Evolutionary conservation across 2,329 filamentous ascomycete species (phyloP).

Genomic region (Pseudogymnoascus sp.): DNA sequence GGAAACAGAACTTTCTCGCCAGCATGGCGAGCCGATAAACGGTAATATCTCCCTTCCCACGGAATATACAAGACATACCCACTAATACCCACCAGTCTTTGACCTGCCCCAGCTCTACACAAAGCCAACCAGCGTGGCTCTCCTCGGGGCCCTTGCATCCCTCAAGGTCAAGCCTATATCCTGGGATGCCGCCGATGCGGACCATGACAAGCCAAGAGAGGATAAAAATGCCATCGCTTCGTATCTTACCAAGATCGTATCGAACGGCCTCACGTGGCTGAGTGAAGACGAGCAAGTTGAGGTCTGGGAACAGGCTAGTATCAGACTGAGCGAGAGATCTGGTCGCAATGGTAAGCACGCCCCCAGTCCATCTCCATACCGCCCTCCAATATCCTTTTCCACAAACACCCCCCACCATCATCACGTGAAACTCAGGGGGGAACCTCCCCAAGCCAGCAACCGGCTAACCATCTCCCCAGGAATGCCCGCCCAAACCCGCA

Average conservation of each 20-base stretch:
- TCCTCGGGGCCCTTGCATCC: slow-evolving; percentile 58
- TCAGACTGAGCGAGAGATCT: slow-evolving; percentile 74
- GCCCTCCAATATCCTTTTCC: slow-evolving; percentile 13
- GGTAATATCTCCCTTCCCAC: background rate
- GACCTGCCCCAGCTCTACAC: slow-evolving; percentile 80
- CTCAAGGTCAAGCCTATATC: slow-evolving; percentile 60
- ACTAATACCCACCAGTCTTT: slow-evolving; percentile 39
- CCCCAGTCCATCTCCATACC: background rate
- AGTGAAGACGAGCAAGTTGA: slow-evolving; percentile 46
- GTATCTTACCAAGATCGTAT: slow-evolving; percentile 63
- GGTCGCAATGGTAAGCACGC: slow-evolving; percentile 55
- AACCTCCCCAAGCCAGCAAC: background rate
- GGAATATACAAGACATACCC: background rate
- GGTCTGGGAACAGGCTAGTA: slow-evolving; percentile 73
- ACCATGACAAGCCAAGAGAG: slow-evolving; percentile 28
- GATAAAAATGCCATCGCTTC: slow-evolving; percentile 47
- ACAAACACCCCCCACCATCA: background rate
- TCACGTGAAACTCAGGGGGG: background rate
- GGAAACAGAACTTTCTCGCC: background rate
- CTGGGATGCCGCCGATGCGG: slow-evolving; percentile 47
- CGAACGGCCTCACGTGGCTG: slow-evolving; percentile 61
- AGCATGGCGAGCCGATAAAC: slow-evolving; percentile 13
- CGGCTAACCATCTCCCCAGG: slow-evolving; percentile 31
- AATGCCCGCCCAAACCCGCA: slow-evolving; percentile 54
- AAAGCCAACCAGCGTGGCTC: slow-evolving; percentile 55